phyloP scores from a whole-genome alignment of 192 early-diverging fungal genomes.

The Borealophlyctis nickersoniae region DNA sequence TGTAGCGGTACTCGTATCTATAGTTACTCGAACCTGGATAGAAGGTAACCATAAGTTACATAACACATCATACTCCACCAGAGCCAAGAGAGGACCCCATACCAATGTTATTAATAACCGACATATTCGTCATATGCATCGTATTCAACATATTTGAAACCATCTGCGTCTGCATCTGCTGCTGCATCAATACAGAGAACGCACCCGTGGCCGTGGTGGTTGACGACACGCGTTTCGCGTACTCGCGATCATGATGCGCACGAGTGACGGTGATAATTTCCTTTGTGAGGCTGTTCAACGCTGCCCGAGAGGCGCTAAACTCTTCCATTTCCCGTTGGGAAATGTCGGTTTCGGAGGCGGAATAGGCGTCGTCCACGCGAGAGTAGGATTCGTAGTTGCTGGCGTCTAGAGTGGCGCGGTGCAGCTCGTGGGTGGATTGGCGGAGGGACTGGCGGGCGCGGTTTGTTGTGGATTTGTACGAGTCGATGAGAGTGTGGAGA shows the following conservation, averaged over 20 bases:
- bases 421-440: not conserved
- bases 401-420: not conserved
- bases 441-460: not conserved
- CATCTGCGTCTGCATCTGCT: constrained; percentile 3
- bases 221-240: not conserved
- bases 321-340: not conserved
- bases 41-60: too few species aligned
- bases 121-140: not conserved
- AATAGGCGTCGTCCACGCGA: not conserved
- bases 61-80: too few species aligned
- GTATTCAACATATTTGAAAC: not conserved
- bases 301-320: not conserved
- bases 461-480: not conserved
- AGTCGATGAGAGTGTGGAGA: not conserved
- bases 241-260: not conserved
- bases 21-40: too few species aligned
- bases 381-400: not conserved
- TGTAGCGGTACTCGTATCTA: too few species aligned
- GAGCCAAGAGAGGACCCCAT: too few species aligned
- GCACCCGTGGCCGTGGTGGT: not conserved
- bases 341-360: not conserved
- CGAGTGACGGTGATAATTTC: not conserved
- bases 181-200: not conserved
- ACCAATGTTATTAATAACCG: not conserved
- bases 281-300: not conserved